Evolutionary conservation across 2,329 filamentous ascomycete genomes (phyloP), one percentile per base, ranked within the genome.

Genomic region (Exophiala bonariae): DNA sequence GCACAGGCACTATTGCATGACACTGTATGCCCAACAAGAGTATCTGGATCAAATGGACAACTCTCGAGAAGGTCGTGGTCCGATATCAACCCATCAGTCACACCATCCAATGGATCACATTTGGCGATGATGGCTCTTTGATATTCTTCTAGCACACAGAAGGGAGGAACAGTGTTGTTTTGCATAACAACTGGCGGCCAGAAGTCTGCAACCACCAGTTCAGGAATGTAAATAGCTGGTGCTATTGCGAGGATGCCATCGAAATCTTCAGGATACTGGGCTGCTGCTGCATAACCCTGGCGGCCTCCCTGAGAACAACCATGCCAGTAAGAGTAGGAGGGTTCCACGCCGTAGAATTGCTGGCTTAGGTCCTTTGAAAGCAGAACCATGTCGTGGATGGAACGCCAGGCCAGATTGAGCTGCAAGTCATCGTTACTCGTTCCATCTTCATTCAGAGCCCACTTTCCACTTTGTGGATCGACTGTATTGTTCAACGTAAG

Each of bases 251-350:
- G 44, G 35, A 64, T 59, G 2, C 62, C 62, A 38, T 63, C 59
- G 18, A 59, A 64, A 13, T 56, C 43, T 3, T 36, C 31, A 0
- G 62, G 61, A 26, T 61, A 57, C 8, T 50, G 40, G 16, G 23
- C 56, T 32, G 6, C 73, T 3, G 74, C 72, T 39, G 77, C 77
- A 31, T 80, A 65, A 2, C 78, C 81, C 65, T 83, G 78, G 0
- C 80, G 70, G 1, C 81, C 80, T 4, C 82, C 81, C 0, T 78
- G 75, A 0, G 78, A 82, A 57, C 81, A 83, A 4, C 81, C 81
- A 2, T 76, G 59, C 51, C 76, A 83, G 62, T 83, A 83, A 13
- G 52, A 53, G 32, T 48, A 48, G 10, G 19, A 14, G 9, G 49
- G 44, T 10, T 31, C 19, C 11, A 23, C 14, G n/a, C 49, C 49